A percentile compares a stretch with the other conserved stretches of the same genome.
These are phyloP conservation scores for Ensete ventricosum DNA, from an alignment of 176 grass and related monocot genomes.

Conservation along the genomic window DNA sequence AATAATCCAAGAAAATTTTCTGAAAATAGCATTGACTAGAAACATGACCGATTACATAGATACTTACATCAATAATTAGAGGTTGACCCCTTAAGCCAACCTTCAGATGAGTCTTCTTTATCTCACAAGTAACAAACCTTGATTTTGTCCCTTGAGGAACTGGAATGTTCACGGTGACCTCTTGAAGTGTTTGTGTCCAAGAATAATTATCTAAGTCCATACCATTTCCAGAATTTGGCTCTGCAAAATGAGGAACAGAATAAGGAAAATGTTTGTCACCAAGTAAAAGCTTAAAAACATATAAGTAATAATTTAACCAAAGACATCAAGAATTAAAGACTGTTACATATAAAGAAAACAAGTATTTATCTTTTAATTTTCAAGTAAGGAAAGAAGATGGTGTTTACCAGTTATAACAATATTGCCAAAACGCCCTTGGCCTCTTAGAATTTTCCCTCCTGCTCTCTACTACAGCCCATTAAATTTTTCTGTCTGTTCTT, in stretches of 20 bases:
- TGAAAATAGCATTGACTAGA: neutral
- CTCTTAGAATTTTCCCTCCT: too few relatives aligned
- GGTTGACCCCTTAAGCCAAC: conserved; percentile 85
- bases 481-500: too few relatives aligned
- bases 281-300: neutral
- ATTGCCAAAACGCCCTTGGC: too few relatives aligned
- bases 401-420: too few relatives aligned
- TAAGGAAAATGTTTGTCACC: neutral
- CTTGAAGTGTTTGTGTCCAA: conserved; percentile 84
- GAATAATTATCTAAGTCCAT: conserved; percentile 97
- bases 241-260: conserved; percentile 23
- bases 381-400: too few relatives aligned
- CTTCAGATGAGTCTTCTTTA: conserved; percentile 84
- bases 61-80: conserved; percentile 77
- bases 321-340: neutral
- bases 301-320: neutral
- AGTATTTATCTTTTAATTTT: too few relatives aligned
- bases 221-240: conserved; percentile 82
- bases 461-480: too few relatives aligned
- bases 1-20: neutral
- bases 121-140: conserved; percentile 71
- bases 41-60: too few relatives aligned
- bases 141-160: conserved; percentile 89
- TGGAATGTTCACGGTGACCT: conserved; percentile 60
- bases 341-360: too few relatives aligned